Conservation (phyloP, 306 rosid genomes). For the Nissolia schottii region DNA sequence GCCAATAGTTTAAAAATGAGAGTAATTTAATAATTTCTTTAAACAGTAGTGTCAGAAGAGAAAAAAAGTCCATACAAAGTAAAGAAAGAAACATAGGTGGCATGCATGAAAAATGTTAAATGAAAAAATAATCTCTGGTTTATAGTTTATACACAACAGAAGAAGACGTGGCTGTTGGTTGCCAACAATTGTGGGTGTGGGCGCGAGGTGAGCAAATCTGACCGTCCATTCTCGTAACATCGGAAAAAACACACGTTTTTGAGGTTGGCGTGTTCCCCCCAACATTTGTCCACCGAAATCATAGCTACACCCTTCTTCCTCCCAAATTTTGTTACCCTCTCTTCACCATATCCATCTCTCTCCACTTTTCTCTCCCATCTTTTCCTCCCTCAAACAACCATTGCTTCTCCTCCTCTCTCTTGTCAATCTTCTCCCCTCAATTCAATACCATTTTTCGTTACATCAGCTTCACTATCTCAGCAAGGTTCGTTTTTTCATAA, state of each 20-base stretch:
- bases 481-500: conserved; percentile 17
- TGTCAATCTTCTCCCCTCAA: neutral
- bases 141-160: too few species aligned
- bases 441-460: neutral
- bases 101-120: too few species aligned
- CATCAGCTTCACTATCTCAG: neutral
- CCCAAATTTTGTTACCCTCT: conserved; percentile 23
- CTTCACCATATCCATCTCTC: conserved; percentile 9
- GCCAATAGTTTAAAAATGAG: too few species aligned
- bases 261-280: conserved; percentile 43
- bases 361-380: neutral
- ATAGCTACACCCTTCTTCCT: conserved; percentile 57
- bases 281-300: conserved; percentile 47
- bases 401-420: conserved; percentile 11
- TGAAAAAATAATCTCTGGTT: too few species aligned
- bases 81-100: neutral
- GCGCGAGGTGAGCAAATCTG: conserved; percentile 12
- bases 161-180: conserved; percentile 22
- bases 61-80: neutral
- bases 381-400: neutral
- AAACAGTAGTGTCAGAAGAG: too few species aligned
- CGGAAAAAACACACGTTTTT: neutral
- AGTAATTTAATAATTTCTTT: too few species aligned
- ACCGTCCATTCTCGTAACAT: conserved; percentile 26
- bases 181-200: conserved; percentile 10